Base-by-base conservation (phyloP, 2,329 filamentous ascomycete genomes). In the Sodiomyces alkalinus region DNA sequence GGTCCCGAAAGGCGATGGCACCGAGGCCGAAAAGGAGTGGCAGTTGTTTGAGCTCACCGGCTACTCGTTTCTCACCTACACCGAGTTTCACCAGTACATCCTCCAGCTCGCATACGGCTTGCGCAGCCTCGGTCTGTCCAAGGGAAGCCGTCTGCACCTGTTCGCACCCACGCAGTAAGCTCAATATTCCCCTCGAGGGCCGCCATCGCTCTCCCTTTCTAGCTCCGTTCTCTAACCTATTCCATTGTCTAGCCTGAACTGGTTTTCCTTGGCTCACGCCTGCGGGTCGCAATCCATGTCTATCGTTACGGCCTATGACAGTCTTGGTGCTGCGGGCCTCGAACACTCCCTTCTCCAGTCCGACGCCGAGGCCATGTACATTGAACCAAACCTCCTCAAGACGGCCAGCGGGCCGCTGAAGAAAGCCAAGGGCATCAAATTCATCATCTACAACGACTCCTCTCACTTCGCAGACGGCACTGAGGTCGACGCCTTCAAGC, bases 261-360 rank as follows among this genome's bases (percentile, higher is more conserved):
- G 87, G 87, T 66, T 94, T 38, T 72, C 76, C 30, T 72, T 80
- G 43, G 80, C 86, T 26, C 82, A 92, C 49, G 68, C 56, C 24
- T 61, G 78, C 70, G 58, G 74, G 13, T 86, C 85, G 11, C 87
- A 96, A 55, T 86, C 81, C 24, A 73, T 94, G 50, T 74, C 81
- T 33, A 86, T 94, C 40, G 87, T 94, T 28, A 96, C 87, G 25
- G 85, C 86, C 28, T 94, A 94, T 55, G 86, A 94, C 52, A 92
- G 85, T 17, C 75, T 94, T 24, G 86, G 86, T 30, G 70, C 82
- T 44, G 73, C 76, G 36, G 86, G 85, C 26, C 68, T 94, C 37
- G 74, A 78, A 57, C 85, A 92, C 60, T 92, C 85, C 3, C 68
- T 94, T 38, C 63, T 74, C 14, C 80, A 92, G 56, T 90, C 83